phyloP scores from a whole-genome alignment of 495 filamentous ascomycete genomes.

The Venustampulla echinocandica region DNA sequence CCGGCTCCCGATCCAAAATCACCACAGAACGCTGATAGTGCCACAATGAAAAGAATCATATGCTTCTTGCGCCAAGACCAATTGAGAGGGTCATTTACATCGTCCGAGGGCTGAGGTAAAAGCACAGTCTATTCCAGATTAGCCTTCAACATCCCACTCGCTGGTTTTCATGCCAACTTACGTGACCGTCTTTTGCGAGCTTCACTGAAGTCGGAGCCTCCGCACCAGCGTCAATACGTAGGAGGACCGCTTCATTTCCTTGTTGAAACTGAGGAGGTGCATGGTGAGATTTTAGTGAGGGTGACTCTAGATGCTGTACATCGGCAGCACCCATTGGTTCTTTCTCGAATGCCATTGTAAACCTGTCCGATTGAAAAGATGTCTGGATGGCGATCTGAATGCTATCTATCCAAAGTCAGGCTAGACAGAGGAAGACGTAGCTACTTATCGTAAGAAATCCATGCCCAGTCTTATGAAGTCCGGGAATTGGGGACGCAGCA shows the following conservation, averaged over 20 bases:
- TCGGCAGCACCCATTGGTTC: too few relatives aligned
- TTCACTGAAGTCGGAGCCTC: background rate
- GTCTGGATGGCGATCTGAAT: too few relatives aligned
- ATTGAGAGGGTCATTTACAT: conserved; percentile 51
- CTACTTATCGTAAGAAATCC: too few relatives aligned
- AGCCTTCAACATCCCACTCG: background rate
- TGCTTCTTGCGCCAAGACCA: conserved; percentile 38
- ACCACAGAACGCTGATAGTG: conserved; percentile 2
- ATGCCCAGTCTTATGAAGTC: too few relatives aligned
- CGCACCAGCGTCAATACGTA: background rate
- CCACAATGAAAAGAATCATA: conserved; percentile 10
- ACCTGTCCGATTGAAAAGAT: too few relatives aligned
- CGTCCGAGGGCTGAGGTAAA: conserved; percentile 45
- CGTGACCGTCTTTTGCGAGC: background rate
- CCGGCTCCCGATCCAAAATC: background rate
- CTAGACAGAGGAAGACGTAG: too few relatives aligned
- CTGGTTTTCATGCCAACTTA: background rate
- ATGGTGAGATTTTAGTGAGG: background rate
- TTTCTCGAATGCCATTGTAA: too few relatives aligned
- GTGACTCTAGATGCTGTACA: too few relatives aligned
- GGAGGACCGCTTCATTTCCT: background rate
- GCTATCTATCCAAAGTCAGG: too few relatives aligned
- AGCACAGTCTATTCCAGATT: conserved; percentile 41
- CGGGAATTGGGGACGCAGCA: too few relatives aligned
- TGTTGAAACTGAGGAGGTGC: background rate